Evolutionary conservation across 2,329 filamentous ascomycete species (phyloP), one percentile per base, ranked within the genome.

Genomic region (Periconia sp.): DNA sequence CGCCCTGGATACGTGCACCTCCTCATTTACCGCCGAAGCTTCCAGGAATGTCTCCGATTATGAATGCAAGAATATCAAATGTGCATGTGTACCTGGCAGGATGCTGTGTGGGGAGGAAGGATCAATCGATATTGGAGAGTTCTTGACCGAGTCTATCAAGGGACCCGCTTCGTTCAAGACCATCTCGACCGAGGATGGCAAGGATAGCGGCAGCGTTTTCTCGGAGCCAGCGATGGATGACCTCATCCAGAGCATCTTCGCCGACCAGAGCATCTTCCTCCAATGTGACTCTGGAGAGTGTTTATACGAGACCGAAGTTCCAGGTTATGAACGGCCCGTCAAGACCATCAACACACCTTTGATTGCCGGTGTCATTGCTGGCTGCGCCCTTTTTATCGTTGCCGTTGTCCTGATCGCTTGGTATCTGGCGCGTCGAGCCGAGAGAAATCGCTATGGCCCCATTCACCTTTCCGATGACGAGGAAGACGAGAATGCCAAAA

Each of bases 271-370:
- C 70, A 99, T 99, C 66, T 83, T 88, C 46, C 79, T 99, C 43
- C 82, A 85, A 23, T 99, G 94, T 67, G 81, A 86, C 56, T 85
- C 92, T 20, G 94, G 94, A 55, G 94, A 99, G 77, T 99, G 94
- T 78, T 79, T 99, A 33, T 92, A 97, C 74, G 85, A 89, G 70
- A 96, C 92, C 6, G 90, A 97, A 66, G 87, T 97, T 7, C 94
- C 94, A 15, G 94, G 95, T 17, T 99, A 96, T 68, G 82, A 89
- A 61, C 84, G 89, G 18, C 92, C 93, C 0, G 83, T 97, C 55
- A 96, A 97, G 77, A 88, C 88, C 70, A 97, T 99, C 76, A 99
- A 99, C 73, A 97, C 93, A 0, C 94, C 93, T 2, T 81, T 99
- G 46, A 99, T 99, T 62, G 93, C 95, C 11, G 89, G 90, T 14